Percentiles rank a stretch among this genome's conserved stretches.
phyloP scores from a whole-genome alignment of 148 eudicot species.

The Diospyros kaki region DNA sequence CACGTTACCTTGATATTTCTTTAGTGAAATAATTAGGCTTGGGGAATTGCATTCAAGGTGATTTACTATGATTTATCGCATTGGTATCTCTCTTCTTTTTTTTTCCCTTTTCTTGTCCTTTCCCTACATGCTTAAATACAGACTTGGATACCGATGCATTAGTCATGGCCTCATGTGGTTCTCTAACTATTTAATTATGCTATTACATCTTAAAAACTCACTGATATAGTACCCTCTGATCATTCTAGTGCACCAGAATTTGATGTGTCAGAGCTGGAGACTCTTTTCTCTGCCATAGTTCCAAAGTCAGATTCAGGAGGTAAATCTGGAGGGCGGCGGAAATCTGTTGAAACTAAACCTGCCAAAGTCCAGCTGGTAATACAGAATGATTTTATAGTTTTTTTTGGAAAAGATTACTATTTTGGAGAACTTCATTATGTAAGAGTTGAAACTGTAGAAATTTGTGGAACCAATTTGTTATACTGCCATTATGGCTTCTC shows the following conservation, averaged over 20 bases:
- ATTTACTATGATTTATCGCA: not conserved
- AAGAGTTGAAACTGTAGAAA: not conserved
- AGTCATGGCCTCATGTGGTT: conserved; percentile 9
- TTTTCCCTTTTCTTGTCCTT: not conserved
- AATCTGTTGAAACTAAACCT: conserved; percentile 78
- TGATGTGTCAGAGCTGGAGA: conserved; percentile 89
- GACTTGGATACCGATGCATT: not conserved
- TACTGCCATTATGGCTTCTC: not conserved
- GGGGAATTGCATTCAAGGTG: not conserved
- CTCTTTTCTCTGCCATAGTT: conserved; percentile 77
- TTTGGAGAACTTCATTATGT: not conserved
- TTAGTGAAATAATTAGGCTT: not conserved
- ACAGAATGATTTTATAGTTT: not conserved
- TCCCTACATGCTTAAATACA: not conserved
- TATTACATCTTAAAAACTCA: conserved; percentile 8
- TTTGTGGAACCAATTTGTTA: not conserved
- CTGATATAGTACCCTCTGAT: conserved; percentile 33
- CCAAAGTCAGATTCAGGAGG: conserved; percentile 62
- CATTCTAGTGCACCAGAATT: conserved; percentile 67
- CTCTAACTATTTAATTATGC: not conserved
- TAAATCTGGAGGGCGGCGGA: conserved; percentile 62
- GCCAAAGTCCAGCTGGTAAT: conserved; percentile 87
- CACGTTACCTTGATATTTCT: not conserved
- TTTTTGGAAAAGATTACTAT: not conserved
- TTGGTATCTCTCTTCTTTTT: not conserved